phyloP scores from a whole-genome alignment of 106 monocot species.

The Dendrobium huoshanense region DNA sequence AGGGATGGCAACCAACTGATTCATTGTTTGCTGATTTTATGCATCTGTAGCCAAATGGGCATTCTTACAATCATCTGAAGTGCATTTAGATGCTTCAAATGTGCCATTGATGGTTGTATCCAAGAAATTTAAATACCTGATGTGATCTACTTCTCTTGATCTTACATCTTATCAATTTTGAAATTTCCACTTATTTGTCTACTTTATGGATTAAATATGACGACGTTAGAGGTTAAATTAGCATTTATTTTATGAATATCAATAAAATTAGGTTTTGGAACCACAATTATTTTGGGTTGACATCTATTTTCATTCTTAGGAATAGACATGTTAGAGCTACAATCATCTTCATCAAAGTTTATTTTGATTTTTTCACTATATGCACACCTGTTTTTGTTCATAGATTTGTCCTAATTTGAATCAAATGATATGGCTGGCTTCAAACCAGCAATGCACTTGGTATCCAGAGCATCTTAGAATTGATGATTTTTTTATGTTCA shows the following conservation, averaged over 20 bases:
- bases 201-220: conserved; percentile 7
- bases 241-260: conserved; percentile 20
- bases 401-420: background rate
- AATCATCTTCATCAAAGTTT: background rate
- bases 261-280: conserved; percentile 62
- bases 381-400: conserved; percentile 6
- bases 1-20: no score
- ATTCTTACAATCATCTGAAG: no score
- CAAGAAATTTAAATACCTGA: no score
- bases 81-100: no score
- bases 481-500: no score
- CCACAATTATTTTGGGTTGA: conserved; percentile 85
- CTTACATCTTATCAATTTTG: conserved; percentile 12
- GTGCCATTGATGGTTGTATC: no score
- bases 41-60: no score
- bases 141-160: conserved; percentile 28
- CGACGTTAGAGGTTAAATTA: background rate
- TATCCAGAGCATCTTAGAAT: no score
- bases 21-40: no score
- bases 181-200: conserved; percentile 2
- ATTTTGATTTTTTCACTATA: background rate
- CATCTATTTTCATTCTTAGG: conserved; percentile 30
- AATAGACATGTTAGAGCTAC: conserved; percentile 10
- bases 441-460: no score
- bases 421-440: background rate